Evolutionary conservation across 345 rosid genomes (phyloP), one percentile per base, ranked within the genome.

Genomic region (Heritiera littoralis): DNA sequence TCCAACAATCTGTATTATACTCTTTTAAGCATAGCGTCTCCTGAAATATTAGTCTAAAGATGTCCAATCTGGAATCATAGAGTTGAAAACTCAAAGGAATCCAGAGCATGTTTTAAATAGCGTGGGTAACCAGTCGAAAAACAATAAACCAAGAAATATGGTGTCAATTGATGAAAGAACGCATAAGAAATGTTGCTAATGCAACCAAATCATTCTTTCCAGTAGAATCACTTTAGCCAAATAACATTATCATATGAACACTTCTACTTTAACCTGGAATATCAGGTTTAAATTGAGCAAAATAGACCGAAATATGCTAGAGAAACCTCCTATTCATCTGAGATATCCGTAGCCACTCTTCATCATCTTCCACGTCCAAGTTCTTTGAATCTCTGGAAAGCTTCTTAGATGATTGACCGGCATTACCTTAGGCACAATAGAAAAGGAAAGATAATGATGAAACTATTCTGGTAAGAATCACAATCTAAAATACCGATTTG

Each of bases 311-410:
- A 74, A 63, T 55, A 17, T 40, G 61, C 76, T 56, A 23, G 20
- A 5, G 70, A 20, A 89, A 94, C 97, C 97, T 91, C 74, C 61
- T 84, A 67, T 89, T 95, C 90, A 92, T 83, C 76, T 88, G 81
- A 45, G 91, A 90, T 81, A 92, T 79, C 74, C 5, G 81, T 46
- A 52, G 61, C 98, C 99, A 92, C 81, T 89, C 99, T 72, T 89
- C 86, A 67, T 85, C 89, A 68, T 77, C 84, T 81, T 90, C 92
- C 10, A 72, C 74, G 70, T 84, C 87, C 59, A 75, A 79, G 79
- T 80, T 78, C 35, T 72, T 74, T 65, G 84, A 79, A 73, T 84
- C 90, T 76, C 82, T 76, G 15, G 80, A 77, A 68, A 5, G 81
- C 76, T 74, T 77, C 66, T 77, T 79, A 12, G 85, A 79, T 75